phyloP scores from a whole-genome alignment of 2,329 filamentous ascomycete species.

The Trichophyton benhamiae region DNA sequence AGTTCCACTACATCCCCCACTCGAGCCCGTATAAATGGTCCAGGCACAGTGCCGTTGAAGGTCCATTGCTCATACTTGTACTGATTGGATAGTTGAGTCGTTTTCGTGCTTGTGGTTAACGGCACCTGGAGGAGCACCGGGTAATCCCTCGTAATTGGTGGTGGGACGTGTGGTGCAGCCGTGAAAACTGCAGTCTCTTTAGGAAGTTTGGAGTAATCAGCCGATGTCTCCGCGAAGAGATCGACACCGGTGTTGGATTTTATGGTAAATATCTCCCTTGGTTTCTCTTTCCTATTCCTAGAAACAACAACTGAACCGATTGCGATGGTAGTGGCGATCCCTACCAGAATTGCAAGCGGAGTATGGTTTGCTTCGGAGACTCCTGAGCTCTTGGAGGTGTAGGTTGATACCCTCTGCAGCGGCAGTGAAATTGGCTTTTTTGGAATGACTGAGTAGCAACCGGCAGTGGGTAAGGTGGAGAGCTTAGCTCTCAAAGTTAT shows the following conservation, averaged over 20 bases:
- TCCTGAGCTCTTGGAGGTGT: not conserved
- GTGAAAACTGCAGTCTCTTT: constrained; percentile 21
- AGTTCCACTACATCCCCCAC: constrained; percentile 25
- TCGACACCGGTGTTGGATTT: constrained; percentile 3
- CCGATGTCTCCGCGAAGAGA: constrained; percentile 4
- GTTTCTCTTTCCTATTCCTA: not conserved
- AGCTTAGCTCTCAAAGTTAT: not conserved
- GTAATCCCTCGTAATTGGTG: constrained; percentile 21
- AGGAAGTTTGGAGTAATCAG: constrained; percentile 17
- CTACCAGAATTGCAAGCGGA: constrained; percentile 3
- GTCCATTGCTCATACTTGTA: constrained; percentile 29
- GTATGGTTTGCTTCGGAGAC: not conserved
- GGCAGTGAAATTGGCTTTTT: not conserved
- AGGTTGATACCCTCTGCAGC: constrained; percentile 6
- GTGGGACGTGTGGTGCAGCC: constrained; percentile 22
- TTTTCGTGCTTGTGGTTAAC: constrained; percentile 19
- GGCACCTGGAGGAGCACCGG: constrained; percentile 23
- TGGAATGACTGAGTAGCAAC: not conserved
- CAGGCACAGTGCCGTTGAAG: constrained; percentile 25
- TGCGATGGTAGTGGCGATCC: not conserved
- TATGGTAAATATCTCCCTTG: constrained; percentile 5
- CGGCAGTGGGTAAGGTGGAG: not conserved
- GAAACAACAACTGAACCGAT: not conserved
- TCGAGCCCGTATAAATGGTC: constrained; percentile 27
- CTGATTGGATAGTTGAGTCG: constrained; percentile 22